These are phyloP conservation scores for Chlorella sp. DNA, from an alignment of 139 green algal species.

Conservation along the genomic window DNA sequence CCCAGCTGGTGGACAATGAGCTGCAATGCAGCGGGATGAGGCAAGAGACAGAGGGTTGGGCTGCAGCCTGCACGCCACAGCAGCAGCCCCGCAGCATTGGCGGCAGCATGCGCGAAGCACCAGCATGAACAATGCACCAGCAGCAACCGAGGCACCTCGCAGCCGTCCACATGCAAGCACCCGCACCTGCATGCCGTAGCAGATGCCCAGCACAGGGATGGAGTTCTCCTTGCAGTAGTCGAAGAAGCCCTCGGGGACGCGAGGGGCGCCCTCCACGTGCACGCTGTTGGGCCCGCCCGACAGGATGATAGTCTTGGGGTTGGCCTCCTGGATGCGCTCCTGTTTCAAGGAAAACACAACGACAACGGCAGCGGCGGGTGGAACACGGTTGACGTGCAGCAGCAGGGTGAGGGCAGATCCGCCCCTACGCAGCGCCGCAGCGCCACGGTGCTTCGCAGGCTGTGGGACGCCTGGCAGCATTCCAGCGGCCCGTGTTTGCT, in stretches of 20 bases:
- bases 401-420: too few species aligned
- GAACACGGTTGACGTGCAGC: too few species aligned
- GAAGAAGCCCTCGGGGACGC: slow-evolving; percentile 89
- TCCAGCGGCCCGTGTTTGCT: too few species aligned
- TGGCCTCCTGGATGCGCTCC: slow-evolving; percentile 82
- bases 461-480: too few species aligned
- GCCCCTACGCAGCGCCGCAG: too few species aligned
- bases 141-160: too few species aligned
- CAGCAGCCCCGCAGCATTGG: background rate
- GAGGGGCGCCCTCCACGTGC: slow-evolving; percentile 88
- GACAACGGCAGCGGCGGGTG: too few species aligned
- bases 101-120: too few species aligned
- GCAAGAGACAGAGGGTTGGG: too few species aligned
- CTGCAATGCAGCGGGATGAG: slow-evolving; percentile 44
- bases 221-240: slow-evolving; percentile 68
- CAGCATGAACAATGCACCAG: too few species aligned
- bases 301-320: slow-evolving; percentile 92
- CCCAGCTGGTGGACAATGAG: slow-evolving; percentile 64
- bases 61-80: background rate
- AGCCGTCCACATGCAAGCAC: too few species aligned
- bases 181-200: slow-evolving; percentile 97
- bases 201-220: slow-evolving; percentile 96
- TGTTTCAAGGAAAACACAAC: slow-evolving; percentile 36
- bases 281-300: slow-evolving; percentile 97
- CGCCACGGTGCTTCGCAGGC: too few species aligned